Evolutionary conservation across 805 yeast species (phyloP).

Genomic region (Pichia cephalocereana): DNA sequence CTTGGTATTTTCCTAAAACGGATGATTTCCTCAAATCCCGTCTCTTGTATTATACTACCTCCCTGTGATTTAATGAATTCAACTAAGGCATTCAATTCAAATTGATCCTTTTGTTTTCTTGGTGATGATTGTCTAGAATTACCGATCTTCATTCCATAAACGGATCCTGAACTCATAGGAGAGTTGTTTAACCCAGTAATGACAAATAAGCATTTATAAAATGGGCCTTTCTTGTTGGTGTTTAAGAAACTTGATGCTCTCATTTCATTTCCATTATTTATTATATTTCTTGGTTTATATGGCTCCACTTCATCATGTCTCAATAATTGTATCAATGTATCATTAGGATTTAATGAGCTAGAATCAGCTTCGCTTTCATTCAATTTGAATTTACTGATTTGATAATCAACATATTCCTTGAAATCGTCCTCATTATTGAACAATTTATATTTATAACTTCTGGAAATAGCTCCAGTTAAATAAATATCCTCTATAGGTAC

Average conservation of each 20-base stretch:
- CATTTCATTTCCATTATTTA: not conserved
- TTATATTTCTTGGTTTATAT: no score
- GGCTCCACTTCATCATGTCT: not conserved
- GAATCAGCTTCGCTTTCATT: not conserved
- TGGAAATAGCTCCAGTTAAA: not conserved
- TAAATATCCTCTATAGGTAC: conserved; percentile 7
- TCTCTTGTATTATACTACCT: conserved; percentile 7
- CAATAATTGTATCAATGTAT: not conserved
- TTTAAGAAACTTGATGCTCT: not conserved
- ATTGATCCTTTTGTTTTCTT: conserved; percentile 5
- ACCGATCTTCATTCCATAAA: not conserved
- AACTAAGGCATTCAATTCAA: not conserved
- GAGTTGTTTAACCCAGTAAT: conserved; percentile 5
- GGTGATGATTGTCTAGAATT: conserved; percentile 4
- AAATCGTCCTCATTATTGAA: conserved; percentile 12
- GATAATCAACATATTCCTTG: conserved; percentile 7
- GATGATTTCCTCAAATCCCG: conserved; percentile 7
- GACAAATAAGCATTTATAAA: conserved; percentile 9
- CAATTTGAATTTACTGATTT: not conserved
- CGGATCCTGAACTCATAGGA: not conserved
- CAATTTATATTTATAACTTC: conserved; percentile 7
- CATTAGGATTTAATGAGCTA: not conserved
- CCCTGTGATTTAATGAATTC: conserved; percentile 6
- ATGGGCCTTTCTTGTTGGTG: conserved; percentile 1
- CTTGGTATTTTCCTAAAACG: not conserved